Percentiles rank a stretch among this genome's conserved stretches.
phyloP scores from a whole-genome alignment of 164 flowering plant genomes.

The Umbellularia californica region DNA sequence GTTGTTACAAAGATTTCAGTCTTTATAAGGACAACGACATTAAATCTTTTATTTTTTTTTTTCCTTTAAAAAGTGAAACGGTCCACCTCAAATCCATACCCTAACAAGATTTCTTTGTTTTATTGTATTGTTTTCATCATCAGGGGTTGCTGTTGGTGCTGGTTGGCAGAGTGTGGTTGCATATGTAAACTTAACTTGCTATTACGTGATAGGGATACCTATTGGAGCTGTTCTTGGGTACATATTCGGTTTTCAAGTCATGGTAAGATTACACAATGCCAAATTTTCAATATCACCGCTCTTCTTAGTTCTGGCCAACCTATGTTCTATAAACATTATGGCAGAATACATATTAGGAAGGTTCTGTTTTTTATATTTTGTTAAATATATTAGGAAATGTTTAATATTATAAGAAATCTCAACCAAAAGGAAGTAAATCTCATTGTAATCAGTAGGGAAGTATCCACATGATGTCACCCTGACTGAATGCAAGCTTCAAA shows the following conservation, averaged over 20 bases:
- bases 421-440: too few relatives aligned
- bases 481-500: not conserved
- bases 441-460: not conserved
- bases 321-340: not conserved
- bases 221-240: slow-evolving; percentile 42
- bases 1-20: not conserved
- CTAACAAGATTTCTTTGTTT: not conserved
- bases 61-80: not conserved
- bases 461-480: not conserved
- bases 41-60: not conserved
- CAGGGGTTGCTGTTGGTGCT: slow-evolving; percentile 44
- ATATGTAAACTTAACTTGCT: slow-evolving; percentile 39
- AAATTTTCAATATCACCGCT: too few relatives aligned
- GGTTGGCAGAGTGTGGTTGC: slow-evolving; percentile 44
- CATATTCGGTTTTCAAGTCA: slow-evolving; percentile 24
- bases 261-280: slow-evolving; percentile 16
- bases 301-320: not conserved
- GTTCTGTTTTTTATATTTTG: too few relatives aligned
- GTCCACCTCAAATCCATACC: not conserved
- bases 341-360: not conserved
- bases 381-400: too few relatives aligned
- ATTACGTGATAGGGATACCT: slow-evolving; percentile 44
- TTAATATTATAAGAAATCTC: too few relatives aligned
- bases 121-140: not conserved
- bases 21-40: not conserved